Percentiles rank a stretch among this genome's conserved stretches.
Conservation (phyloP, 140 eudicot species). For the Ambrosia hybrid region DNA sequence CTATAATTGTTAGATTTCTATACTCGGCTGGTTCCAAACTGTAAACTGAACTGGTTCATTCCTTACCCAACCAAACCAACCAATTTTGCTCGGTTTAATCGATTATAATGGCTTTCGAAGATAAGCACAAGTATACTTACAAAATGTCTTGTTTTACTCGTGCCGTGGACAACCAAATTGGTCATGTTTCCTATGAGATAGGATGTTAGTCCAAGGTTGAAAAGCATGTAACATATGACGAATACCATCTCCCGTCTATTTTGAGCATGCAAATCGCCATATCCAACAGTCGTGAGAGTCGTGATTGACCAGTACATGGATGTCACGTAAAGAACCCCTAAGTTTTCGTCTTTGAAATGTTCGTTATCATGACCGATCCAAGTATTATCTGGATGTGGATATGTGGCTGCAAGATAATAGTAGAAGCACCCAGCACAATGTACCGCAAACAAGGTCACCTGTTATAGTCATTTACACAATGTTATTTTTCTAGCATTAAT, state of each 20-base stretch:
- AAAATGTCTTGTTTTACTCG: neutral
- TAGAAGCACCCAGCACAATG: conserved; percentile 73
- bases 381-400: conserved; percentile 45
- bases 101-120: no score
- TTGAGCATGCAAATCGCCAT: conserved; percentile 80
- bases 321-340: conserved; percentile 31
- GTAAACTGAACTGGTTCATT: no score
- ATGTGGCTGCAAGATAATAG: conserved; percentile 60
- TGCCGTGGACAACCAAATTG: no score
- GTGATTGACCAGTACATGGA: conserved; percentile 70
- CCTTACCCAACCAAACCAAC: no score
- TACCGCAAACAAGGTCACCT: conserved; percentile 84
- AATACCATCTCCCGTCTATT: conserved; percentile 66
- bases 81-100: no score
- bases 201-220: no score
- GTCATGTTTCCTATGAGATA: no score
- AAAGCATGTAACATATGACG: neutral
- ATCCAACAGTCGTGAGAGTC: conserved; percentile 67
- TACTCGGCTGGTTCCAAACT: no score
- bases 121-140: conserved; percentile 29
- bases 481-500: neutral
- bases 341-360: conserved; percentile 26
- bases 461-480: neutral
- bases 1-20: no score
- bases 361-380: conserved; percentile 37